These are phyloP conservation scores for Cardamine occulta DNA, from an alignment of 345 rosid genomes.

Conservation along the genomic window DNA sequence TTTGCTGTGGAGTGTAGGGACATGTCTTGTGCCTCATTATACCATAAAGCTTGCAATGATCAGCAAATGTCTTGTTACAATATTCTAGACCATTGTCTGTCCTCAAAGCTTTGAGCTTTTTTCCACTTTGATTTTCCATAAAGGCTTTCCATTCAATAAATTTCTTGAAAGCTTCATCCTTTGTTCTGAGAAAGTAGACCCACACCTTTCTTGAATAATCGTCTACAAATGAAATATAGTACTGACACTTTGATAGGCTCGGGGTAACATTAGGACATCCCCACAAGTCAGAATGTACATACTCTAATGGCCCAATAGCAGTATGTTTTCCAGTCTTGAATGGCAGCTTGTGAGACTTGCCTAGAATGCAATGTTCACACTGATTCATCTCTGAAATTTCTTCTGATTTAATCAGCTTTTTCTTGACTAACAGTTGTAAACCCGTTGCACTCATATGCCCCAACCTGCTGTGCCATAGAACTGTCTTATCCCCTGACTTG, in stretches of 20 bases:
- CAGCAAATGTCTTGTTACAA: neutral
- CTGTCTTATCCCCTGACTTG: neutral
- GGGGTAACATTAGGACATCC: neutral
- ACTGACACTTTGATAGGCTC: neutral
- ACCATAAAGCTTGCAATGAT: neutral
- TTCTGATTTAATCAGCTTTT: neutral
- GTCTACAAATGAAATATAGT: neutral
- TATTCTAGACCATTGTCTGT: neutral
- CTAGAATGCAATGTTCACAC: neutral
- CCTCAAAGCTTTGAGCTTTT: neutral
- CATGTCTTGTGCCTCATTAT: neutral
- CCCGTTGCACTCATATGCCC: neutral
- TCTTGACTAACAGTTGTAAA: neutral
- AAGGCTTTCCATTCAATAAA: neutral
- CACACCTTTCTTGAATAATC: neutral
- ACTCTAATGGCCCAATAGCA: neutral
- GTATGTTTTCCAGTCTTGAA: neutral
- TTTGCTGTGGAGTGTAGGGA: slow-evolving; percentile 4
- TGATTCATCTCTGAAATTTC: too few species aligned
- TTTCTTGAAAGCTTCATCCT: neutral
- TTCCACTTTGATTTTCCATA: neutral
- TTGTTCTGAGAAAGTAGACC: neutral
- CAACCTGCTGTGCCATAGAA: neutral
- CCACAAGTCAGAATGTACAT: neutral
- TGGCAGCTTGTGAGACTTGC: neutral